Evolutionary conservation across 2,329 filamentous ascomycete genomes (phyloP).

Genomic region (Sporothrix curviconia): DNA sequence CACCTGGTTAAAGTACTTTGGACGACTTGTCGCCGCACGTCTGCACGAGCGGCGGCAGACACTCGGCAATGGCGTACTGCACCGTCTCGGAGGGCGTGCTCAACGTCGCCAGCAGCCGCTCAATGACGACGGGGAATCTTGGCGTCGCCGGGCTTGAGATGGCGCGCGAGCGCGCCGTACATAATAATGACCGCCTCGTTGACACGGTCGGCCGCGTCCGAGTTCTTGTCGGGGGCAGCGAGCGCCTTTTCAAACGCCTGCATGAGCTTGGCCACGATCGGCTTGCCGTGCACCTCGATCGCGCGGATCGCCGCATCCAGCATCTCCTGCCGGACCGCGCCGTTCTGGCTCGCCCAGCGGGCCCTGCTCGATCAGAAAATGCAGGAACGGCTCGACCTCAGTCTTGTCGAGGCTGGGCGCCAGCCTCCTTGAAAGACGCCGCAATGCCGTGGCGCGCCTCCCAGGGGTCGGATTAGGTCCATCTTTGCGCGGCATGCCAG

Average conservation of each 20-base stretch:
- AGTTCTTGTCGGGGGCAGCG: conserved; percentile 77
- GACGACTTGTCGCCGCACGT: conserved; percentile 71
- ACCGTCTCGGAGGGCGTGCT: conserved; percentile 95
- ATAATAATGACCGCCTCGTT: conserved; percentile 97
- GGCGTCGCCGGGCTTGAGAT: conserved; percentile 75
- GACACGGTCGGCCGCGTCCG: conserved; percentile 75
- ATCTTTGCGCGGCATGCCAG: conserved; percentile 89
- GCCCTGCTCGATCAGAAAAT: conserved; percentile 78
- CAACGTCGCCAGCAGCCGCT: conserved; percentile 76
- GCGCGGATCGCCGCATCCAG: conserved; percentile 78
- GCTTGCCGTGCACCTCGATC: conserved; percentile 73
- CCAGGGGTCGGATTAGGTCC: conserved; percentile 83
- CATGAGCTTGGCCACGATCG: conserved; percentile 85
- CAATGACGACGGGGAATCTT: conserved; percentile 84
- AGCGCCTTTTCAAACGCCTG: conserved; percentile 81
- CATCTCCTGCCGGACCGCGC: conserved; percentile 78
- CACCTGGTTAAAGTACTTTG: conserved; percentile 73
- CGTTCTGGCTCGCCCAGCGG: conserved; percentile 79
- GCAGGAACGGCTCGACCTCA: conserved; percentile 69
- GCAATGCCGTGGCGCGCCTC: conserved; percentile 85
- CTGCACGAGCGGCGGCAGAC: conserved; percentile 81
- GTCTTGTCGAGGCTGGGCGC: conserved; percentile 60
- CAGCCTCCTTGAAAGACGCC: conserved; percentile 76
- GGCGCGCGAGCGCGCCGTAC: conserved; percentile 86
- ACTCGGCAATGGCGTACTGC: conserved; percentile 92